Percentiles rank a stretch among this genome's conserved stretches.
Evolutionary conservation across 257 asterid genomes (phyloP).

Genomic region (Nicotiana undulata): DNA sequence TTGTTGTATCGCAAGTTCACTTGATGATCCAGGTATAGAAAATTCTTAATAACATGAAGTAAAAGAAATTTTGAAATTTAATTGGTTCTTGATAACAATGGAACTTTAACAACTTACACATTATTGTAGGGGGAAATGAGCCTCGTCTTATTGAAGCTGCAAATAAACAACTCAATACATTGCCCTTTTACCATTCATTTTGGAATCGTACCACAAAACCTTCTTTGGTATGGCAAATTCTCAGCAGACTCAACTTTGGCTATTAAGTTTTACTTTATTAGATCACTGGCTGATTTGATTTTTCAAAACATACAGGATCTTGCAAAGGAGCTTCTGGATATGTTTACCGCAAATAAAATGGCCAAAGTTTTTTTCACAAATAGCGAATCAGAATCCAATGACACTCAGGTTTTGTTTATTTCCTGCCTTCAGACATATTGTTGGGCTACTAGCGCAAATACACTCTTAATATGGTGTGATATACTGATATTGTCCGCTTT

Average conservation of each 20-base stretch:
- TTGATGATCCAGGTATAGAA: too few species aligned
- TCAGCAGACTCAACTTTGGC: neutral
- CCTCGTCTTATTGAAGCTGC: constrained; percentile 89
- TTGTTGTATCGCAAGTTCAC: too few species aligned
- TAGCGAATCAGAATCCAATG: constrained; percentile 96
- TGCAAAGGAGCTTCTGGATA: constrained; percentile 65
- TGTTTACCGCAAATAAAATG: constrained; percentile 73
- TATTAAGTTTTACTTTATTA: too few species aligned
- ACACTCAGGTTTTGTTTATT: constrained; percentile 55
- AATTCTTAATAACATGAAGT: too few species aligned
- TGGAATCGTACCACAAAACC: constrained; percentile 96
- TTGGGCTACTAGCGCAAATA: too few species aligned
- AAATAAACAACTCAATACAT: constrained; percentile 57
- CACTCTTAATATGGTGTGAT: too few species aligned
- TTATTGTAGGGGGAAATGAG: constrained; percentile 66
- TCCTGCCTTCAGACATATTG: too few species aligned
- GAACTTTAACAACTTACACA: too few species aligned
- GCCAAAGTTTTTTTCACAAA: constrained; percentile 77
- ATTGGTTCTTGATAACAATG: too few species aligned
- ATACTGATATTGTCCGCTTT: too few species aligned
- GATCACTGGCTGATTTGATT: neutral
- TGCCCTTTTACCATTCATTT: constrained; percentile 93
- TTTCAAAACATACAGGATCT: constrained; percentile 48
- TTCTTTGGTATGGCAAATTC: constrained; percentile 45
- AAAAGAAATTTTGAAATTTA: too few species aligned